These are phyloP conservation scores for Botryotinia globosa DNA, from an alignment of 2,329 filamentous ascomycete genomes.

Conservation along the genomic window DNA sequence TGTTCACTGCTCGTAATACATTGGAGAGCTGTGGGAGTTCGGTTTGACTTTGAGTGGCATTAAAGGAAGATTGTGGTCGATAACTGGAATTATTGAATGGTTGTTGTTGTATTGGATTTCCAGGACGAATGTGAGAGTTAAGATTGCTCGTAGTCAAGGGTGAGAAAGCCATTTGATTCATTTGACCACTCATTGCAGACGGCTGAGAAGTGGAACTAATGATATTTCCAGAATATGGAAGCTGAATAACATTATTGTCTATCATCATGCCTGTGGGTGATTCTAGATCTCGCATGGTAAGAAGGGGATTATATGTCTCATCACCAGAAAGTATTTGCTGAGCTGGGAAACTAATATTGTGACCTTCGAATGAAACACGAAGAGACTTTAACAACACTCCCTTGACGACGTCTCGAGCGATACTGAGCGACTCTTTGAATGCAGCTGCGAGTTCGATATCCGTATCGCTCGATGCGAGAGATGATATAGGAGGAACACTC, in stretches of 20 bases:
- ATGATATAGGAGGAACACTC: slow-evolving; percentile 1
- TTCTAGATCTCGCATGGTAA: slow-evolving; percentile 1
- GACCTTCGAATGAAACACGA: slow-evolving; percentile 2
- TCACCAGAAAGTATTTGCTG: slow-evolving; percentile 3
- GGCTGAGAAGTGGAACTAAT: slow-evolving; percentile 1
- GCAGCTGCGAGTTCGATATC: slow-evolving; percentile 20
- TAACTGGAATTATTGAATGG: neutral
- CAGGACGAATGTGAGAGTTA: neutral
- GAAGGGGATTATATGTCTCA: neutral
- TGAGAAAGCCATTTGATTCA: neutral
- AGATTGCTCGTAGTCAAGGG: slow-evolving; percentile 11
- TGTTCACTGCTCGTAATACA: neutral
- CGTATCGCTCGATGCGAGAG: slow-evolving; percentile 2
- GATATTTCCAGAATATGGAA: slow-evolving; percentile 10
- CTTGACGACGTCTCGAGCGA: slow-evolving; percentile 19
- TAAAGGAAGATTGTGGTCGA: slow-evolving; percentile 5
- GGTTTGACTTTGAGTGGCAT: neutral
- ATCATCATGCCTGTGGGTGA: neutral
- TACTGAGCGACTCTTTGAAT: slow-evolving; percentile 12
- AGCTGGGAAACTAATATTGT: neutral
- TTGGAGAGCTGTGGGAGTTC: slow-evolving; percentile 7
- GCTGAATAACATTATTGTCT: slow-evolving; percentile 10
- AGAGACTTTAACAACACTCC: neutral
- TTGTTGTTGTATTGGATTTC: neutral
- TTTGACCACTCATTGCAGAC: neutral